These are phyloP conservation scores for Blechomonas ayalai DNA, from an alignment of 208 protist genomes.

Conservation along the genomic window DNA sequence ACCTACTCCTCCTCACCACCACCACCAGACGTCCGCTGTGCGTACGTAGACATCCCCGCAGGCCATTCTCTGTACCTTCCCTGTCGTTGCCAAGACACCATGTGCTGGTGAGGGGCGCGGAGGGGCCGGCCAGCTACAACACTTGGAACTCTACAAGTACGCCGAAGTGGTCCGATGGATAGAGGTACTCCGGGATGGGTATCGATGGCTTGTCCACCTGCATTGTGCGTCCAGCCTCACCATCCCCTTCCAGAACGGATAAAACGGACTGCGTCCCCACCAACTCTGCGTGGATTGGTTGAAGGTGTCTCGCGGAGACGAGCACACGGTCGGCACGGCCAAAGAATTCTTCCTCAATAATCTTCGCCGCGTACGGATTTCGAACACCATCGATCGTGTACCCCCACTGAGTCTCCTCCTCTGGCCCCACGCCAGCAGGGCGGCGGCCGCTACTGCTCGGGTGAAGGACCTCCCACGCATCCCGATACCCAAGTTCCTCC, in stretches of 20 bases:
- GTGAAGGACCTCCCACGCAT: slow-evolving; percentile 35
- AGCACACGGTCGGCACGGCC: slow-evolving; percentile 46
- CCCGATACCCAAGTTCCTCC: slow-evolving; percentile 23
- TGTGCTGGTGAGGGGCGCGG: background rate
- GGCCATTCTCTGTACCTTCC: no score
- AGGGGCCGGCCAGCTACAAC: slow-evolving; percentile 7
- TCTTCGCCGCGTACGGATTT: slow-evolving; percentile 33
- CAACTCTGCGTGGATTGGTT: slow-evolving; percentile 32
- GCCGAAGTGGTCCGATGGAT: slow-evolving; percentile 52
- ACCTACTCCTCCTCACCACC: no score
- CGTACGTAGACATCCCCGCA: no score
- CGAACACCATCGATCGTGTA: slow-evolving; percentile 46
- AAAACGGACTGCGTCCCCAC: slow-evolving; percentile 35
- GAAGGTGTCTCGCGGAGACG: slow-evolving; percentile 25
- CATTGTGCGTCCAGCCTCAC: slow-evolving; percentile 13
- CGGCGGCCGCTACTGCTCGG: slow-evolving; percentile 8
- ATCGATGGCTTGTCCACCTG: slow-evolving; percentile 25
- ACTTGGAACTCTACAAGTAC: slow-evolving; percentile 45
- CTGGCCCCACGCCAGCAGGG: background rate
- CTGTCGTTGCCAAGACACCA: no score
- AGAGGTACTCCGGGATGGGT: slow-evolving; percentile 40
- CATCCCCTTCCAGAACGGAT: slow-evolving; percentile 11
- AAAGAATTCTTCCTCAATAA: slow-evolving; percentile 59
- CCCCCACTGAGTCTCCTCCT: slow-evolving; percentile 14
- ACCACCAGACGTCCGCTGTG: no score